Base-by-base conservation (phyloP, 2,329 filamentous ascomycete genomes). In the Colletotrichum orchidophilum region DNA sequence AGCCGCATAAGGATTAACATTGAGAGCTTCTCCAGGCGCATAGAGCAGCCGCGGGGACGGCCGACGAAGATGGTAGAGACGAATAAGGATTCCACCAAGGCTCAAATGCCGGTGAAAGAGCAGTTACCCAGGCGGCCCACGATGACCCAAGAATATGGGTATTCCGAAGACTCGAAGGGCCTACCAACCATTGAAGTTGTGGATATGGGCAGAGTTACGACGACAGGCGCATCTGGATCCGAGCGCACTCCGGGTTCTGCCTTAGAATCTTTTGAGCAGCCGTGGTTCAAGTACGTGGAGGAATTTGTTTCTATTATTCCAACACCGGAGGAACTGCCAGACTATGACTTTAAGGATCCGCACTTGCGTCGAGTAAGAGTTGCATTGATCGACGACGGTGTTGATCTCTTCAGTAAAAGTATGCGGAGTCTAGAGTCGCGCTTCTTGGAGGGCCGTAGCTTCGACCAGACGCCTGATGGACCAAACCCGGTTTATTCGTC, bases 331-430 rank as follows among this genome's bases (percentile, higher is more conserved):
- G 39, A 46, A 8, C 26, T 53, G 6, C 50, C 50, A 27, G 50
- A 53, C 6, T 26, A 18, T 18, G 50, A 13, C 50, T 53, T 26
- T 21, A 27, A 6, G 24, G 15, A 27, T 12, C 24, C 50, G 3
- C 50, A 53, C 6, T 18, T 53, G 6, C 50, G 50, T 24, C 24
- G 50, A 27, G 50, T 81, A 63, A 77, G 74, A 21, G 73, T 83
- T 5, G 82, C 81, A 2, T 73, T 83, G 3, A 82, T 83, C 35
- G 81, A 84, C 60, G 81, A 83, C 31, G 81, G 81, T 2, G 76
- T 83, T 0, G 78, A 82, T 52, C 73, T 77, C 3, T 74, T 73
- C 9, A 73, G 78, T 8, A 18, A 63, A 9, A 31, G 21, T 3
- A 53, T 53, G 50, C 50, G 24, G 3, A 24, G 21, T 7, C 67